Evolutionary conservation across 2,329 filamentous ascomycete species (phyloP), one percentile per base, ranked within the genome.

Genomic region (Aspergillus ochraceoroseus): DNA sequence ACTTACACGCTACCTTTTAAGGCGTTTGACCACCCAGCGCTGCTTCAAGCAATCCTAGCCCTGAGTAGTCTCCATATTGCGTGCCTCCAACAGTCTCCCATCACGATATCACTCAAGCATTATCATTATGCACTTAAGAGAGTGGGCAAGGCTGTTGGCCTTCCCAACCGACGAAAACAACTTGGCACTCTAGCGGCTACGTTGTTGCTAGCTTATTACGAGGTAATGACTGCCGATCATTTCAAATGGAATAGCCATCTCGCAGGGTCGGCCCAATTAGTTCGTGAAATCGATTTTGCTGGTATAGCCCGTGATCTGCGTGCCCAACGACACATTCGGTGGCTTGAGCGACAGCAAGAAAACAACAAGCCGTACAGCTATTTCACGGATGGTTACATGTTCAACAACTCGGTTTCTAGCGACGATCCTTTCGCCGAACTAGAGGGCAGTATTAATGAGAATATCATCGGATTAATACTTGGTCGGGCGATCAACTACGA

Each of bases 231-330:
- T 23, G 90, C 88, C 14, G 90, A 98, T 52, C 90, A 96, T 55
- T 81, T 84, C 40, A 95, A 95, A 62, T 98, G 92, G 92, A 92
- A 86, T 56, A 90, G 85, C 47, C 92, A 96, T 65, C 71, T 96
- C 25, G 79, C 86, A 32, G 92, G 92, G 8, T 86, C 87, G 7
- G 81, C 83, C 27, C 83, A 89, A 48, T 74, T 96, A 19, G 74
- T 96, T 17, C 77, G 79, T 37, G 89, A 96, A 58, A 84, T 94
- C 28, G 83, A 92, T 34, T 85, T 88, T 46, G 74, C 75, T 7
- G 74, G 78, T 1, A 83, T 89, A 70, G 86, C 85, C 0, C 77
- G 77, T 41, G 75, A 81, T 39, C 80, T 87, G 43, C 76, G 89
- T 45, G 73, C 76, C 0, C 69, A 84, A 45, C 85, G 75, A 74